A percentile compares a stretch with the other conserved stretches of the same genome.
These are phyloP conservation scores for Suillus spraguei DNA, from an alignment of 768 basidiomycete species.

Conservation along the genomic window DNA sequence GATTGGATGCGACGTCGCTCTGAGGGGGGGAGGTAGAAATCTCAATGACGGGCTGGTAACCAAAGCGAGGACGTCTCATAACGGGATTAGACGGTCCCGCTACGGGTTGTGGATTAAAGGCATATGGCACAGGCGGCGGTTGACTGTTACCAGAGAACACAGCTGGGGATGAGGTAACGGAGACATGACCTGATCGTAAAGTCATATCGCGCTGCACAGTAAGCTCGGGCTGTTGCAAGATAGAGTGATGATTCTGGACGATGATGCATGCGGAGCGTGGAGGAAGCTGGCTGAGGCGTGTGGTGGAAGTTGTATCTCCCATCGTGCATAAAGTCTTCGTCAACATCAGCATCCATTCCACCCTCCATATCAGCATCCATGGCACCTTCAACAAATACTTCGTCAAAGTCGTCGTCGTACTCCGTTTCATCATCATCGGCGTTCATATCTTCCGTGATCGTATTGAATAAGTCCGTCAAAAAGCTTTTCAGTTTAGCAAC, in stretches of 20 bases:
- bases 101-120: constrained; percentile 37
- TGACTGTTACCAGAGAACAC: neutral
- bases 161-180: constrained; percentile 13
- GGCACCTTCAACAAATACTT: constrained; percentile 34
- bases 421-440: constrained; percentile 69
- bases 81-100: constrained; percentile 41
- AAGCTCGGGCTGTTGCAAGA: constrained; percentile 25
- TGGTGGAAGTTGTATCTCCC: constrained; percentile 30
- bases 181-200: constrained; percentile 22
- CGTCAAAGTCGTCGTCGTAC: constrained; percentile 52
- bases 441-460: constrained; percentile 70
- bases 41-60: constrained; percentile 63
- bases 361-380: constrained; percentile 36
- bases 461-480: constrained; percentile 74
- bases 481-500: constrained; percentile 81
- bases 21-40: constrained; percentile 59
- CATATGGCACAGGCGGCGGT: constrained; percentile 13
- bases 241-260: constrained; percentile 18
- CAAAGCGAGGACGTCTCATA: constrained; percentile 44
- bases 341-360: constrained; percentile 46
- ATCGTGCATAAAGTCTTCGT: constrained; percentile 44
- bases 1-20: constrained; percentile 61
- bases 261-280: constrained; percentile 10
- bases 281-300: constrained; percentile 6
- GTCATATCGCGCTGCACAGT: constrained; percentile 34